A percentile compares a stretch with the other conserved stretches of the same genome.
Evolutionary conservation across 225 moss, liverwort and hornwort species (phyloP).

Genomic region (Antitrichia curtipendula): DNA sequence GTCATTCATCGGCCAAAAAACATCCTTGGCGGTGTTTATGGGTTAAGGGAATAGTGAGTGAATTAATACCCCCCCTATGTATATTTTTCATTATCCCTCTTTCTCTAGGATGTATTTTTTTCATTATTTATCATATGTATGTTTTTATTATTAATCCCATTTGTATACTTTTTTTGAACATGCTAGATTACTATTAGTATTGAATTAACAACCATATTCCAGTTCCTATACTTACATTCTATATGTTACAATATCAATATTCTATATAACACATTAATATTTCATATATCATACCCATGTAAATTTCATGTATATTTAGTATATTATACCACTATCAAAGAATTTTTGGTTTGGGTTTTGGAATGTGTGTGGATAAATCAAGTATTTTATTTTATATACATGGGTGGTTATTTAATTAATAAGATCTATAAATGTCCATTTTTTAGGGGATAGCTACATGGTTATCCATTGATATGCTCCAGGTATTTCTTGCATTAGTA

Average conservation of each 20-base stretch:
- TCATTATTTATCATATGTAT: too few relatives aligned
- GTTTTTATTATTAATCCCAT: too few relatives aligned
- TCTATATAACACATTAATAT: neutral
- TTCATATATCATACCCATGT: neutral
- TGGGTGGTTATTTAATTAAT: neutral
- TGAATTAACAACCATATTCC: neutral
- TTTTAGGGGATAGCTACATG: rapidly evolving
- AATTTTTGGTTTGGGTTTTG: neutral
- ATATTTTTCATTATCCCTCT: too few relatives aligned
- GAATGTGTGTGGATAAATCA: neutral
- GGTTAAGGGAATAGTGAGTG: too few relatives aligned
- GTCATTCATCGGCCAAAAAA: too few relatives aligned
- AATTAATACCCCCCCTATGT: too few relatives aligned
- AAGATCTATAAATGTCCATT: neutral
- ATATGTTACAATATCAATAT: neutral
- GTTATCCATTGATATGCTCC: neutral
- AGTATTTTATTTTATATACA: too few relatives aligned
- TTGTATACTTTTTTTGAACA: too few relatives aligned
- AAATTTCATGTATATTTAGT: neutral
- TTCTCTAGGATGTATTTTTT: too few relatives aligned
- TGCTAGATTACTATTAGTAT: neutral
- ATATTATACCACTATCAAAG: too few relatives aligned
- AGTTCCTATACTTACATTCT: rapidly evolving
- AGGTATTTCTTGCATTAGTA: rapidly evolving
- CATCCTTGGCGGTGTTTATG: too few relatives aligned